Evolutionary conservation across 2,329 filamentous ascomycete genomes (phyloP), one percentile per base, ranked within the genome.

Genomic region (Colletotrichum endophyticum): DNA sequence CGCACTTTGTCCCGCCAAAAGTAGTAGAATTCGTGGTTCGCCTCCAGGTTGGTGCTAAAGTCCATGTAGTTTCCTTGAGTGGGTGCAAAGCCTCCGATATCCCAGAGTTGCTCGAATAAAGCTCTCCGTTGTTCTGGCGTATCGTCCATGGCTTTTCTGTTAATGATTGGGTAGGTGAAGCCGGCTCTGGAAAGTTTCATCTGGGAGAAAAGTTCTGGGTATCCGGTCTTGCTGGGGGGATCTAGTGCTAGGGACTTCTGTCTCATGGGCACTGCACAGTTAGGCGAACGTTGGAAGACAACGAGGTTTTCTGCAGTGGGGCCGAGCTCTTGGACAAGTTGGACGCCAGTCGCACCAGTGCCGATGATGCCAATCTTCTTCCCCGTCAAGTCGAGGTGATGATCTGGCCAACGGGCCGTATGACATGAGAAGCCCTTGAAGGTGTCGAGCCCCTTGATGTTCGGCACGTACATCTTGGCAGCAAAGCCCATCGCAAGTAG

Each of bases 401-500:
- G 15, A 4, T 66, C 63, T 30, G 63, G 63, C 63, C 36, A 66
- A n/a, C 36, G 63, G 16, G 22, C 28, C 13, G 59, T 62, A 25
- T 62, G 59, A 9, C 59, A 62, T 32, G 59, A 36, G 36, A 66
- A 66, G 25, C 63, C 63, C 22, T 36, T 15, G 63, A 66, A 66
- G 0, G 19, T 66, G 63, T 81, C 79, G 9, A 84, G 70, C 1
- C 86, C 86, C 4, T 73, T 63, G 28, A 68, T 49, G 7, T 83
- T 78, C 0, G 87, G 86, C 57, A 85, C 81, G 36, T 86, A 84
- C 13, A 81, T 80, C 78, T 86, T 86, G 9, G 84, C 81, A 5
- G 85, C 81, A 66, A 87, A 87, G 0, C 88, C 87, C 4, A 84
- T 85, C 8, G 81, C 82, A 8, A 85, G 78, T 32, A 89, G 78